phyloP scores from a whole-genome alignment of 257 asterid species.

The Fraxinus pennsylvanica region DNA sequence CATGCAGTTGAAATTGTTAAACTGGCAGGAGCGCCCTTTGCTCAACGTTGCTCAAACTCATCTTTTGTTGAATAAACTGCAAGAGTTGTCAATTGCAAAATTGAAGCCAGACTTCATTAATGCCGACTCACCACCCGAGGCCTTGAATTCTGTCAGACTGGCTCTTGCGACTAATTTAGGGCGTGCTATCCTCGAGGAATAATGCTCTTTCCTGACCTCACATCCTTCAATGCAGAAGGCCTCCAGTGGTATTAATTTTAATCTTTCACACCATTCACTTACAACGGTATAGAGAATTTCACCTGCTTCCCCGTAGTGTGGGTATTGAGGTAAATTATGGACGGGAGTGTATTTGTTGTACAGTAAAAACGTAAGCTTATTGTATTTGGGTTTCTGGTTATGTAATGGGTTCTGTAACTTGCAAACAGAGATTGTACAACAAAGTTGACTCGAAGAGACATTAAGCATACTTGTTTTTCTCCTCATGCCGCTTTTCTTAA shows the following conservation, averaged over 20 bases:
- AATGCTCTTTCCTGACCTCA: constrained; percentile 15
- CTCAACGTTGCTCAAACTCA: constrained; percentile 74
- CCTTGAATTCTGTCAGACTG: constrained; percentile 71
- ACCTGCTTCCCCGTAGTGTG: background rate
- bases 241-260: background rate
- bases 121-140: constrained; percentile 71
- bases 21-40: constrained; percentile 71
- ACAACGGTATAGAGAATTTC: background rate
- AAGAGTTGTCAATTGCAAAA: constrained; percentile 80
- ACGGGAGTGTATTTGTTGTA: background rate
- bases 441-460: background rate
- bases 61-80: constrained; percentile 72
- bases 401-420: background rate
- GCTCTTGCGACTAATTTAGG: constrained; percentile 89
- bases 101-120: constrained; percentile 72
- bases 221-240: background rate
- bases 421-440: background rate
- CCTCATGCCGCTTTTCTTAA: background rate
- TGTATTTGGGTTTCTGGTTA: background rate
- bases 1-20: constrained; percentile 74
- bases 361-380: background rate
- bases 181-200: constrained; percentile 84
- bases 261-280: no score
- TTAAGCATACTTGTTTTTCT: background rate
- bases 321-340: background rate